phyloP scores from a whole-genome alignment of 75 land plant genomes.

The Isoetes taiwanensis region DNA sequence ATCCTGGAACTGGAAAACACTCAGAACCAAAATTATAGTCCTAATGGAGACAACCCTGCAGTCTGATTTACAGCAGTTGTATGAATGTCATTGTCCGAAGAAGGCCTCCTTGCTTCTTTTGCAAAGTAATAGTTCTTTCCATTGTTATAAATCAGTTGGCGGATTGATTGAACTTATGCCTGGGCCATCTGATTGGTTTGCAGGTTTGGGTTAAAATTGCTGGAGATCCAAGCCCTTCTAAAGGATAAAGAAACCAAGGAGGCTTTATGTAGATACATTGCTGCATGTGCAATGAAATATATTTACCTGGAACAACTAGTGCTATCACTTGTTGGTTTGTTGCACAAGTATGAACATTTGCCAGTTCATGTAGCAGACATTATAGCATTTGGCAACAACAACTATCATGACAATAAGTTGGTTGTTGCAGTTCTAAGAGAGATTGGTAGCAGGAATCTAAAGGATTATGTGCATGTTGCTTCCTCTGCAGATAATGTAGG shows the following conservation, averaged over 20 bases:
- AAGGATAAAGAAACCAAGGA: constrained; percentile 4
- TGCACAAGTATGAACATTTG: constrained; percentile 3
- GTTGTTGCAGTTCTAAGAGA: not conserved
- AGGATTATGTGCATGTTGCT: not conserved
- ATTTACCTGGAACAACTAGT: not conserved
- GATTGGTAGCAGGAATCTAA: not conserved
- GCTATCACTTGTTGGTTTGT: not conserved
- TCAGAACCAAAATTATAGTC: not conserved
- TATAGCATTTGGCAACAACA: not conserved
- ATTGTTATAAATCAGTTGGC: too few relatives aligned
- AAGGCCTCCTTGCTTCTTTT: not conserved
- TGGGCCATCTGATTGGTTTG: too few relatives aligned
- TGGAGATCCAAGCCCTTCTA: not conserved
- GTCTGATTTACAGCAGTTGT: not conserved
- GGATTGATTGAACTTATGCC: too few relatives aligned
- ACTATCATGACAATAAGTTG: not conserved
- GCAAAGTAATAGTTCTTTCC: not conserved
- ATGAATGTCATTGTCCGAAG: not conserved
- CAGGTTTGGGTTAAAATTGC: constrained; percentile 6
- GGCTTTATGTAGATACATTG: not conserved
- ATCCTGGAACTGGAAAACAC: not conserved
- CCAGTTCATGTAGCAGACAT: not conserved
- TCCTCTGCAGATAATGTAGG: not conserved
- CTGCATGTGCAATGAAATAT: not conserved
- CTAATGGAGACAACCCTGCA: not conserved